Base-by-base conservation (phyloP, 345 rosid species). In the Gossypium herbaceum region DNA sequence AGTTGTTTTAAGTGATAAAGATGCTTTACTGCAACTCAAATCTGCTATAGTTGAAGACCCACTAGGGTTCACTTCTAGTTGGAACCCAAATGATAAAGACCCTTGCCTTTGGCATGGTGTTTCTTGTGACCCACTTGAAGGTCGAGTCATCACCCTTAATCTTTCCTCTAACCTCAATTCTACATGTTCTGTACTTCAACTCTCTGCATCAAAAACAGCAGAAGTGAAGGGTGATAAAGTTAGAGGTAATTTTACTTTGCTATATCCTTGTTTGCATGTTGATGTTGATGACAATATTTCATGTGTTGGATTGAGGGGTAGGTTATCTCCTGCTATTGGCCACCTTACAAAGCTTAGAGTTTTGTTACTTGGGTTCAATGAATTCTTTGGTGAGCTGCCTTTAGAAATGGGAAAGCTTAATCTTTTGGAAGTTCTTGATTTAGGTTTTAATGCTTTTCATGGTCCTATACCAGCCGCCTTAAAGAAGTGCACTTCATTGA, bases 41-140 rank as follows among this genome's bases (percentile, higher is more conserved):
- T 81, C 85, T 57, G 79, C 83, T 59, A 74, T 87, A 25, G 74
- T 75, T 56, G 77, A 56, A 19, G 90, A 87, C 81, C 84, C 84
- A 2, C 51, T 85, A 55, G 82, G 88, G 81, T 79, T 87, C 43
- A 80, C 87, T 54, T 79, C 87, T 15, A 76, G 71, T 65, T 87
- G 90, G 90, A 77, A 82, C 73, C 80, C 90, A 48, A 68, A 72
- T 13, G 90, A 85, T 72, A 56, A 47, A 27, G 75, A 79, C 79
- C 71, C 81, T 9, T 62, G 67, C 67, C 17, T 62, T 29, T 62
- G 67, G 67, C 67, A 16, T 34, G 67, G 67, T 29, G 67, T 62
- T 62, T 34, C 45, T 1, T 62, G 67, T 62, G 67, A 62, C 67
- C 45, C 47, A 16, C 45, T 62, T 29, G 3, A 39, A 16, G 67